Evolutionary conservation across 768 basidiomycete species (phyloP), one percentile per base, ranked within the genome.

Genomic region (Tricholoma sp.): DNA sequence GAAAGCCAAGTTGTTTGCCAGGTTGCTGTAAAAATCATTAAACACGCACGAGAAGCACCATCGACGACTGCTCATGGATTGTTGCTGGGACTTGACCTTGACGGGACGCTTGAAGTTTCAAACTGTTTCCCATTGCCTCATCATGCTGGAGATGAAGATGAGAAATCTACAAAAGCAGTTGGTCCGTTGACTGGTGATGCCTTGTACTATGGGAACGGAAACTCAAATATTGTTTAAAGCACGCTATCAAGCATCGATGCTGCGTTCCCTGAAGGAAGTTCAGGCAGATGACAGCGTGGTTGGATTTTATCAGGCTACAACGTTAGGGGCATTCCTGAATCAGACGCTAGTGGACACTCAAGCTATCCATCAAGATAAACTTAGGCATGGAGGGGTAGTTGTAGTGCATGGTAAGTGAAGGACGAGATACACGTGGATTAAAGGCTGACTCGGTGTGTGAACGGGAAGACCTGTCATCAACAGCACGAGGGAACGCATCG

Each of bases 11-110:
- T 56, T 29, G 8, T 53, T 32, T 15, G 6, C 44, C 67, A 96
- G 94, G 93, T 92, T 53, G 86, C 95, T 55, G 83, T 90, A 54
- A 97, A 96, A 76, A 94, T 98, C 53, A 78, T 95, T 66, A 96
- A 97, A 74, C 95, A 97, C 68, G 83, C 90, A 42, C 82, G 87
- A 50, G 95, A 96, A 67, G 78, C 86, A 12, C 77, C 81, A 28
- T 82, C 86, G 8, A 74, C 84, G n/a, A 81, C 82, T 50, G 88
- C 88, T 28, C 84, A 91, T 67, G 95, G 95, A 57, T 78, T 95
- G 55, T 74, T 98, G 51, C 79, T 98, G 54, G 95, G 95, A 42
- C 82, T 98, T 55, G 95, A 98, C 74, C 76, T 98, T 34, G 93
- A 96, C 70, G 94, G 94, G 3, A 80, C 82, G 47, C 82, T 96